Conservation (phyloP, 2,329 filamentous ascomycete genomes). For the Sphaerulina vaccinii region DNA sequence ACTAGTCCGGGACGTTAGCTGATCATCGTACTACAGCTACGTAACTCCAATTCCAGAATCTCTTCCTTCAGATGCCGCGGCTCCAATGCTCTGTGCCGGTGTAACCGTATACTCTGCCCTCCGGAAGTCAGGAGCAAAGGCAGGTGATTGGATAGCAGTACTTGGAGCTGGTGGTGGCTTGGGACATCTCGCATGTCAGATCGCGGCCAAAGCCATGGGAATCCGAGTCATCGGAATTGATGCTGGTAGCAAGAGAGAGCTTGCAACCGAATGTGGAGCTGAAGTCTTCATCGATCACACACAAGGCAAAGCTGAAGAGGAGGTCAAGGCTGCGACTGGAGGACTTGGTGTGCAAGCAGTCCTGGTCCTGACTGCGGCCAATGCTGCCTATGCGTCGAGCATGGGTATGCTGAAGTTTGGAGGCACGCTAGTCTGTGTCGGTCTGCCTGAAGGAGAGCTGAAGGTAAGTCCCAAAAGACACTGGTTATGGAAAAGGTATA, state of each 20-base stretch:
- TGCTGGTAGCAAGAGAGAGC: conserved; percentile 61
- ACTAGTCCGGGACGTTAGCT: neutral
- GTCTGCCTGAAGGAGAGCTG: conserved; percentile 49
- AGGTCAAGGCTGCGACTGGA: conserved; percentile 57
- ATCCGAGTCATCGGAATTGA: conserved; percentile 66
- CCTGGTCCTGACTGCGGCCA: conserved; percentile 54
- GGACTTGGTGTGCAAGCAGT: conserved; percentile 62
- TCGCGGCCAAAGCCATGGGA: conserved; percentile 60
- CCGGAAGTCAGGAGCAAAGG: conserved; percentile 58
- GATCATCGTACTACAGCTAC: conserved; percentile 45
- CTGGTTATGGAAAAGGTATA: neutral
- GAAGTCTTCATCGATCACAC: conserved; percentile 66
- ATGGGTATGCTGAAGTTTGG: conserved; percentile 42
- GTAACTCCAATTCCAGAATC: conserved; percentile 67
- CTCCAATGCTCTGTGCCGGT: conserved; percentile 67
- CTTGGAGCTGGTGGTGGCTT: conserved; percentile 25
- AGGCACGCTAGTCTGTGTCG: conserved; percentile 47
- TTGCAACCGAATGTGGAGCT: conserved; percentile 61
- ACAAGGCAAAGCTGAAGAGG: conserved; percentile 52
- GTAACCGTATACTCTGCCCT: conserved; percentile 67
- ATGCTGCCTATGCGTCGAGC: conserved; percentile 46
- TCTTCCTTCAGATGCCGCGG: conserved; percentile 59
- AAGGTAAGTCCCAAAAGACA: conserved; percentile 21
- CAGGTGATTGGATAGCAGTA: conserved; percentile 62
- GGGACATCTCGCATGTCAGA: conserved; percentile 63